Evolutionary conservation across 208 protist genomes (phyloP).

Genomic region (Trypanosomatidae sp.): DNA sequence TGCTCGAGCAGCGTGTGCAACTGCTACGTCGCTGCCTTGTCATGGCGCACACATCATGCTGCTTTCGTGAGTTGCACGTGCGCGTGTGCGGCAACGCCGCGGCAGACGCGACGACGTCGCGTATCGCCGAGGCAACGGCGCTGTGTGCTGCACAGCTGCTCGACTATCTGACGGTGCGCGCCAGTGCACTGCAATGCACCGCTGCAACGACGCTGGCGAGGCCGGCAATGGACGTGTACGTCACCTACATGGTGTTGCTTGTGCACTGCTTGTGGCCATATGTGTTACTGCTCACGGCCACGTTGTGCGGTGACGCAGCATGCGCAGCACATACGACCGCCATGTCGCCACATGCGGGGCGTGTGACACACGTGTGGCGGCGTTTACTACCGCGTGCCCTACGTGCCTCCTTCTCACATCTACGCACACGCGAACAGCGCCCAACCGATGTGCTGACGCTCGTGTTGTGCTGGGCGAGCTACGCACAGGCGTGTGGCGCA

Average conservation of each 20-base stretch:
- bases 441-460: constrained; percentile 76
- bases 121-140: no score
- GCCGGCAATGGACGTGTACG: constrained; percentile 56
- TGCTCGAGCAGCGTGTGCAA: no score
- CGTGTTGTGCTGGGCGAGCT: constrained; percentile 59
- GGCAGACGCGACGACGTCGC: no score
- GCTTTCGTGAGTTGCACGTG: no score
- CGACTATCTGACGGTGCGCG: constrained; percentile 57
- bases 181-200: constrained; percentile 47
- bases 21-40: no score
- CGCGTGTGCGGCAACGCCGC: no score
- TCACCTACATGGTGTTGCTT: constrained; percentile 63
- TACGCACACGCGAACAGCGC: constrained; percentile 13
- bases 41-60: no score
- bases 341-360: no score
- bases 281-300: constrained; percentile 41
- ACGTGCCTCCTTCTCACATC: constrained; percentile 67
- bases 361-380: constrained; percentile 52
- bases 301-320: constrained; percentile 58
- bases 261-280: constrained; percentile 71
- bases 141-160: no score
- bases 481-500: no score
- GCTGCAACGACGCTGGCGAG: no score
- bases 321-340: no score
- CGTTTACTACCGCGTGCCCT: constrained; percentile 58